Evolutionary conservation across 306 rosid genomes (phyloP), one percentile per base, ranked within the genome.

Genomic region (Citrullus colocynthis): DNA sequence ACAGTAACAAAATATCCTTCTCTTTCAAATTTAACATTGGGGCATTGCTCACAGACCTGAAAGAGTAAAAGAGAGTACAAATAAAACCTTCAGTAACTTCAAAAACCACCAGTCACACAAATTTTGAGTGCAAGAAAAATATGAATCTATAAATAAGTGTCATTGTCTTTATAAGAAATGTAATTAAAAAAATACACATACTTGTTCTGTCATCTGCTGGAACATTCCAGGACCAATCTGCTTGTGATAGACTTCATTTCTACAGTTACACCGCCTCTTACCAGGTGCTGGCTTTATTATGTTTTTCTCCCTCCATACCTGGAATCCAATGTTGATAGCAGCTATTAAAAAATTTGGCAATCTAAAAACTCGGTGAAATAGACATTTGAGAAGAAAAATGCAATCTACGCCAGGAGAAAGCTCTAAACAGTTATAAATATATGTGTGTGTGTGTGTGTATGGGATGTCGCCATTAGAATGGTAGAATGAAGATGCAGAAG

Each of bases 201-300:
- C 99, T 96, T 92, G 91, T 86, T 95, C 99, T 42, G 99, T 92
- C 97, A 95, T 92, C 84, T 95, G 99, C 64, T 95, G 99, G 83
- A 87, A 95, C 99, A 95, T 95, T 73, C 99, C 99, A 18, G 99
- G 99, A 65, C 99, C 99, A 79, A 95, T 90, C 85, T 95, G 99
- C 86, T 84, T 89, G 89, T 95, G 99, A 76, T 95, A 87, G 74
- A 95, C 99, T 89, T 95, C 97, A 66, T 92, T 91, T 86, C 97
- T 87, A 85, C 99, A 95, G 82, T 95, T 95, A 83, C 99, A 95
- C 61, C 91, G 88, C 84, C 99, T 90, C 85, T 92, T 95, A 49
- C 99, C 99, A 44, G 97, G 97, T 76, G 99, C 97, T 44, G 97
- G 61, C 86, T 95, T 95, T 62, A 95, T 6, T 65, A 91, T 82